phyloP scores from a whole-genome alignment of 1,284 basidiomycete species.

The Fomitopsis schrenkii region DNA sequence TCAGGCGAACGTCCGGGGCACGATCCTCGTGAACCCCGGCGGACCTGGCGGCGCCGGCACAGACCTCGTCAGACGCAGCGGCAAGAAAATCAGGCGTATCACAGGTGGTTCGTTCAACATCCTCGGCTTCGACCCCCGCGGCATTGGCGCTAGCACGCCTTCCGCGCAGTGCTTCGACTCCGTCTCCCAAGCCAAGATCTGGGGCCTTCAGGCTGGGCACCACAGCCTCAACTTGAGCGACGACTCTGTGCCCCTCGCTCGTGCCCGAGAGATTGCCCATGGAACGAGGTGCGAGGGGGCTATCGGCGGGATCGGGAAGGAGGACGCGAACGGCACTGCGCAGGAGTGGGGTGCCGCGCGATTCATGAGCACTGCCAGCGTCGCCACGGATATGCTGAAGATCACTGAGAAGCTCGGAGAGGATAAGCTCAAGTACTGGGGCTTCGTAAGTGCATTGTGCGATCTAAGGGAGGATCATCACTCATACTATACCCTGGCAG shows the following conservation, averaged over 20 bases:
- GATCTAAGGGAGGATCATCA: background rate
- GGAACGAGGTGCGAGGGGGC: constrained; percentile 11
- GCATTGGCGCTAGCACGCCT: constrained; percentile 15
- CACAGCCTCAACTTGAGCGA: constrained; percentile 9
- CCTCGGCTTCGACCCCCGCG: constrained; percentile 45
- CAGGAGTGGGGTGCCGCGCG: constrained; percentile 25
- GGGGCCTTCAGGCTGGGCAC: constrained; percentile 8
- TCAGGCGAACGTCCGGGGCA: constrained; percentile 35
- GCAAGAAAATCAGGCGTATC: constrained; percentile 27
- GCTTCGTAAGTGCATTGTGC: constrained; percentile 36
- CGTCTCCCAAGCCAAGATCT: constrained; percentile 16
- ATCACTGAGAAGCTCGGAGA: constrained; percentile 41
- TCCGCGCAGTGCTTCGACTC: constrained; percentile 17
- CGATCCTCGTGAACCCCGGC: constrained; percentile 48
- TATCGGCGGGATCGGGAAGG: constrained; percentile 19
- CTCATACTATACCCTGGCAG: background rate
- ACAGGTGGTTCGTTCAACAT: constrained; percentile 44
- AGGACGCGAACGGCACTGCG: constrained; percentile 1
- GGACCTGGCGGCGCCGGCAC: constrained; percentile 49
- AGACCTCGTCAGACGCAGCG: constrained; percentile 23
- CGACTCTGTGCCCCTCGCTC: constrained; percentile 4
- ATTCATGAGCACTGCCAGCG: constrained; percentile 41
- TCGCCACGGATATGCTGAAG: constrained; percentile 45
- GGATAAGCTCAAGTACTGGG: constrained; percentile 49
- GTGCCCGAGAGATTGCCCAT: constrained; percentile 9